phyloP scores from a whole-genome alignment of 768 basidiomycete genomes.

The Thelephora ganbajun region DNA sequence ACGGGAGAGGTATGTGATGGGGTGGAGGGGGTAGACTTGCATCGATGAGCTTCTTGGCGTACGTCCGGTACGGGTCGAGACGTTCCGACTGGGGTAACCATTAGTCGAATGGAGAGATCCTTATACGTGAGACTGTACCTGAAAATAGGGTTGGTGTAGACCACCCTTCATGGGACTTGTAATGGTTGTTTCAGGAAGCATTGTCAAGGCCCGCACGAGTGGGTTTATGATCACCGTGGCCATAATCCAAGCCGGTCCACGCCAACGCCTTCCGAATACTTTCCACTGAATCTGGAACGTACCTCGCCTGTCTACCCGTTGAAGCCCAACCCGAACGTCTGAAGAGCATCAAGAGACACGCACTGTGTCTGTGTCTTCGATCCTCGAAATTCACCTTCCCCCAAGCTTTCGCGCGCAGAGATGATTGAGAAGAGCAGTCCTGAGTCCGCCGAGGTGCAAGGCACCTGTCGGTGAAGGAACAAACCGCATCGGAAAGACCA shows the following conservation, averaged over 20 bases:
- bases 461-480: slow-evolving; percentile 95
- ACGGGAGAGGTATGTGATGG: not conserved
- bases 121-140: slow-evolving; percentile 2
- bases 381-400: slow-evolving; percentile 83
- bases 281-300: slow-evolving; percentile 76
- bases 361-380: slow-evolving; percentile 94
- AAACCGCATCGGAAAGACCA: slow-evolving; percentile 73
- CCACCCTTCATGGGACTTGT: not conserved
- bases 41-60: slow-evolving; percentile 62
- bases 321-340: not conserved
- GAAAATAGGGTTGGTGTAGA: not conserved
- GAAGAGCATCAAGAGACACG: slow-evolving; percentile 13
- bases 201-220: not conserved
- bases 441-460: slow-evolving; percentile 85
- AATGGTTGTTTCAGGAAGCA: not conserved
- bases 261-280: slow-evolving; percentile 59
- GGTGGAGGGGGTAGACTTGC: slow-evolving; percentile 25
- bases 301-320: slow-evolving; percentile 40
- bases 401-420: slow-evolving; percentile 67
- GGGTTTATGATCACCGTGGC: slow-evolving; percentile 50
- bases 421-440: slow-evolving; percentile 91
- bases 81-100: slow-evolving; percentile 58
- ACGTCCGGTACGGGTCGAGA: slow-evolving; percentile 66
- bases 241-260: slow-evolving; percentile 89
- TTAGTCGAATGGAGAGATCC: not conserved